Evolutionary conservation across 2,329 filamentous ascomycete genomes (phyloP).

Genomic region (Botrytis elliptica): DNA sequence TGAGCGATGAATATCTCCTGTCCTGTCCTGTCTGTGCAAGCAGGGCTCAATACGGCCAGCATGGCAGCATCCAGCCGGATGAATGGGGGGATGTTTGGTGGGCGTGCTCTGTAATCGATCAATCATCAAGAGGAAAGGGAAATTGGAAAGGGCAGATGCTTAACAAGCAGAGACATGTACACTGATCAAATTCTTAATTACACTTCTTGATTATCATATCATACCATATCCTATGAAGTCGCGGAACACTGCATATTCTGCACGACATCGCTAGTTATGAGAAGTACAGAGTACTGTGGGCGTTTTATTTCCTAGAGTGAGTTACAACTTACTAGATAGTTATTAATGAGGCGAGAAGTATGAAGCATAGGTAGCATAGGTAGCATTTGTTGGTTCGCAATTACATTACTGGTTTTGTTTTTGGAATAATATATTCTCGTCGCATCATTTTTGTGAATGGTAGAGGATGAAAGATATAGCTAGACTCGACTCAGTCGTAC

Average conservation of each 20-base stretch:
- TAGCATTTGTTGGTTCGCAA: background rate
- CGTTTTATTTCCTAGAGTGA: background rate
- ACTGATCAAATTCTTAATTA: background rate
- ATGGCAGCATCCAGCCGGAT: slow-evolving; percentile 10
- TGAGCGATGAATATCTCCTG: background rate
- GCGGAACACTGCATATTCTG: slow-evolving; percentile 8
- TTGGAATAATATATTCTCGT: background rate
- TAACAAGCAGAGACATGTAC: background rate
- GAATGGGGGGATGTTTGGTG: background rate
- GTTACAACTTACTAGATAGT: too few relatives aligned
- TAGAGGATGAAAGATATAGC: background rate
- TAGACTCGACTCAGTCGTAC: background rate
- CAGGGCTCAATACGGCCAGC: background rate
- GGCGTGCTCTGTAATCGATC: background rate
- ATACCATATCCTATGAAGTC: background rate
- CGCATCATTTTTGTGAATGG: background rate
- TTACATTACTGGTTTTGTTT: background rate
- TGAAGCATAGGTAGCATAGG: background rate
- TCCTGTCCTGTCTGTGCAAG: background rate
- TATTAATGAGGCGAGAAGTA: background rate
- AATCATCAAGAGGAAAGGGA: background rate
- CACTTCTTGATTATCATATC: background rate
- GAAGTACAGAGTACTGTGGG: background rate
- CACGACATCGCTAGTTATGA: slow-evolving; percentile 10
- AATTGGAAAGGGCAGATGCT: background rate